These are phyloP conservation scores for Tricholoma saponaceum DNA, from an alignment of 768 basidiomycete genomes.

Conservation along the genomic window DNA sequence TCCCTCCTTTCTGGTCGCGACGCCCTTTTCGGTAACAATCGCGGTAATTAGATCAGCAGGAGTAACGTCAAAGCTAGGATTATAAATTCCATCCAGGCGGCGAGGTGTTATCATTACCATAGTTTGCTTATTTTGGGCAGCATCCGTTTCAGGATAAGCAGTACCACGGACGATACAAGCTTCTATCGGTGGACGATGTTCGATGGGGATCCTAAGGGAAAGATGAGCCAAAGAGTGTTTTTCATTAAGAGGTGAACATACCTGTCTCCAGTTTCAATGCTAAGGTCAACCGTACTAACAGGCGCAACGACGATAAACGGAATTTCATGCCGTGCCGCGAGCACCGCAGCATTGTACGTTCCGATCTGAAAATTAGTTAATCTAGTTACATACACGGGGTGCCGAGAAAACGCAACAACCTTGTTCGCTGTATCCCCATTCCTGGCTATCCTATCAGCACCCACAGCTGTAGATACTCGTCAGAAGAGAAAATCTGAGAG, in stretches of 20 bases:
- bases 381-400: background rate
- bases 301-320: constrained; percentile 95
- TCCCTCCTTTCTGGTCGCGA: constrained; percentile 68
- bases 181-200: constrained; percentile 84
- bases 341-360: constrained; percentile 93
- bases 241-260: constrained; percentile 28
- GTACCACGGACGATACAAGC: constrained; percentile 86
- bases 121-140: constrained; percentile 49
- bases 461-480: constrained; percentile 51
- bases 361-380: constrained; percentile 54
- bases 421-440: constrained; percentile 99
- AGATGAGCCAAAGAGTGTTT: constrained; percentile 2
- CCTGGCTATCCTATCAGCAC: constrained; percentile 83
- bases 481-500: background rate
- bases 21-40: constrained; percentile 93
- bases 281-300: constrained; percentile 86
- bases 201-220: constrained; percentile 72
- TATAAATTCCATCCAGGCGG: constrained; percentile 67
- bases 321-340: constrained; percentile 82
- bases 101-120: constrained; percentile 82
- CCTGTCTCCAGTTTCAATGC: constrained; percentile 65
- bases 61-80: constrained; percentile 96
- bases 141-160: constrained; percentile 52
- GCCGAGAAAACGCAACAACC: constrained; percentile 24
- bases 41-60: constrained; percentile 92